Conservation (phyloP, 345 rosid genomes). For the Toxicodendron radicans region DNA sequence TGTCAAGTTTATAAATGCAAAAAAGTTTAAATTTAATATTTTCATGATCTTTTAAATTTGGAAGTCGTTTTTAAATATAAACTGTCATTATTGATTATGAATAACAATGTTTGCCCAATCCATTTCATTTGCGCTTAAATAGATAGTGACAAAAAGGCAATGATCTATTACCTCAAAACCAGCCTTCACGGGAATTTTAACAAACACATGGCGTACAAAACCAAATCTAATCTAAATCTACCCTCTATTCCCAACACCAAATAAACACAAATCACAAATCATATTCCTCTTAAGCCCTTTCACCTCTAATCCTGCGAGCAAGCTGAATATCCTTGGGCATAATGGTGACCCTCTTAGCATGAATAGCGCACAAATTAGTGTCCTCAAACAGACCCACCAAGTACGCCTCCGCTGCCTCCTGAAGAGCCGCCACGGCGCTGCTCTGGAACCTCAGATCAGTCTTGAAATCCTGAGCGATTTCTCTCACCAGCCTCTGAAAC, state of each 20-base stretch:
- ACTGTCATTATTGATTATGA: too few species aligned
- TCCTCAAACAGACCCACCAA: slow-evolving; percentile 55
- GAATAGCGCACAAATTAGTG: slow-evolving; percentile 54
- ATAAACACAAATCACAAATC: too few species aligned
- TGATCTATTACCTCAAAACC: neutral
- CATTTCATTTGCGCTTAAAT: neutral
- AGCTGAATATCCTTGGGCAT: slow-evolving; percentile 62
- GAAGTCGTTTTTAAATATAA: too few species aligned
- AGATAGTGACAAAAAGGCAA: neutral
- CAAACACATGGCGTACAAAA: neutral
- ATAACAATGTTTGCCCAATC: too few species aligned
- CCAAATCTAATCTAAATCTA: neutral
- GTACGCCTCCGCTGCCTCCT: slow-evolving; percentile 58
- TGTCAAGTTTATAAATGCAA: too few species aligned
- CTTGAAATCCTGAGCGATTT: slow-evolving; percentile 62
- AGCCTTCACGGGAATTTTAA: neutral
- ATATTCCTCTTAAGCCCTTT: slow-evolving; percentile 35
- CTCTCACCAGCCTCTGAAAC: slow-evolving; percentile 55
- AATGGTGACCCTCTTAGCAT: slow-evolving; percentile 55
- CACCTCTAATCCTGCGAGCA: slow-evolving; percentile 54
- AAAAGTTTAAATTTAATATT: too few species aligned
- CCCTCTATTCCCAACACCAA: too few species aligned
- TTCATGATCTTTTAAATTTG: too few species aligned
- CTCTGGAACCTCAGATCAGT: slow-evolving; percentile 63
- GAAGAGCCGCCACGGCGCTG: slow-evolving; percentile 53